A percentile compares a stretch with the other conserved stretches of the same genome.
Conservation (phyloP, 768 basidiomycete genomes). For the Boletus subcaerulescens region DNA sequence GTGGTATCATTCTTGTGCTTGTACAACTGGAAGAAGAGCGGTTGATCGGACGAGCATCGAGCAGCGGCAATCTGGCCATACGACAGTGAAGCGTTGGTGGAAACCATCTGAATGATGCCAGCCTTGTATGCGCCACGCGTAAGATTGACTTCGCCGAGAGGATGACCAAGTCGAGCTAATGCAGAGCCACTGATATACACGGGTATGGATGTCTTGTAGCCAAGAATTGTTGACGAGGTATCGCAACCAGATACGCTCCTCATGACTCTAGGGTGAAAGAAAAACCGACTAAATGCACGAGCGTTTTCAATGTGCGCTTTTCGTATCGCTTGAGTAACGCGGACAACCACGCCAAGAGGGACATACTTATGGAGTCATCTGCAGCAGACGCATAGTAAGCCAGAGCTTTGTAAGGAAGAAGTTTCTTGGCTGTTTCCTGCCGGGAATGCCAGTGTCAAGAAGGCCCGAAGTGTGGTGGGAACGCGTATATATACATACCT, state of each 20-base stretch:
- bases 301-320: constrained; percentile 66
- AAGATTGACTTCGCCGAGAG: constrained; percentile 83
- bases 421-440: constrained; percentile 69
- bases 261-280: constrained; percentile 85
- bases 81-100: constrained; percentile 72
- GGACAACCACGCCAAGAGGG: constrained; percentile 5
- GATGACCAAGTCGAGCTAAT: constrained; percentile 84
- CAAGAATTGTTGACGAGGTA: constrained; percentile 71
- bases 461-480: background rate
- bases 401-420: constrained; percentile 71
- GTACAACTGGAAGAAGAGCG: constrained; percentile 83
- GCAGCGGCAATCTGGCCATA: constrained; percentile 58
- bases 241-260: constrained; percentile 59
- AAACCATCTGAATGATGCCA: constrained; percentile 83
- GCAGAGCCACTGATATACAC: constrained; percentile 84
- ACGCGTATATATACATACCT: constrained; percentile 46
- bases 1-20: constrained; percentile 66
- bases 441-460: background rate
- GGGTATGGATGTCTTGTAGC: constrained; percentile 69
- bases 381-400: constrained; percentile 86
- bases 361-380: constrained; percentile 79
- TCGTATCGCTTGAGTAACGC: constrained; percentile 9
- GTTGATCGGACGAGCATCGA: constrained; percentile 50
- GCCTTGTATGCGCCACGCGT: constrained; percentile 62
- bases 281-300: constrained; percentile 81